These are phyloP conservation scores for Aspergillus avenaceus DNA, from an alignment of 495 filamentous ascomycete species.

Conservation along the genomic window DNA sequence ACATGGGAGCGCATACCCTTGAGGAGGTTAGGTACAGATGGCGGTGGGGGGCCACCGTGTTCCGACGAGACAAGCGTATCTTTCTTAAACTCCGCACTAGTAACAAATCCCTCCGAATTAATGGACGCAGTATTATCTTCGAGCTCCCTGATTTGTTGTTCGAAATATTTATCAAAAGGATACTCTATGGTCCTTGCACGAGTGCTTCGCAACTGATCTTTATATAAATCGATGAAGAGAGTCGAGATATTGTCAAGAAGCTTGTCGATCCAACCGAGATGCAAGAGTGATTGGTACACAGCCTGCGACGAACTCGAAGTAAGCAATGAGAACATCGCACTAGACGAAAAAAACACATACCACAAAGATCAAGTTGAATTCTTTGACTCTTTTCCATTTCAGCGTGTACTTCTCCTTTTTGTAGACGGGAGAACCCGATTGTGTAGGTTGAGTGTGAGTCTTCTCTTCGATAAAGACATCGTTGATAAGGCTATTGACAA, in stretches of 20 bases:
- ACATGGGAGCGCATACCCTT: conserved; percentile 31
- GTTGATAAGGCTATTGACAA: conserved; percentile 91
- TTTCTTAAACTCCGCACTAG: conserved; percentile 34
- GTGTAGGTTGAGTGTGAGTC: conserved; percentile 51
- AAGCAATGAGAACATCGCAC: conserved; percentile 13
- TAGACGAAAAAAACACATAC: conserved; percentile 47
- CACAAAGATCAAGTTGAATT: conserved; percentile 91
- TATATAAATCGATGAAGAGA: conserved; percentile 84
- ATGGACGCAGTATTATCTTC: conserved; percentile 52
- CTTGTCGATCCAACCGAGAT: conserved; percentile 95
- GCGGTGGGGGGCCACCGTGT: conserved; percentile 50
- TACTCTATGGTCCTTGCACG: conserved; percentile 72
- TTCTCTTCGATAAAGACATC: conserved; percentile 97
- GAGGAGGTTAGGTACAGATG: conserved; percentile 51
- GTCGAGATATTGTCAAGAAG: conserved; percentile 90
- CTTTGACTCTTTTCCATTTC: conserved; percentile 90
- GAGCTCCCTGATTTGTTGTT: conserved; percentile 83
- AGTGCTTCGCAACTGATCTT: conserved; percentile 76
- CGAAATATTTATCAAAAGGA: conserved; percentile 87
- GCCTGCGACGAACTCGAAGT: conserved; percentile 53
- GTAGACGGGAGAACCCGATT: conserved; percentile 53
- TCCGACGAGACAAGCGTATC: conserved; percentile 43
- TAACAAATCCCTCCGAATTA: conserved; percentile 26
- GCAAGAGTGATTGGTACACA: conserved; percentile 91
- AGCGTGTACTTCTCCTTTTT: conserved; percentile 92